A percentile compares a stretch with the other conserved stretches of the same genome.
phyloP scores from a whole-genome alignment of 2,329 filamentous ascomycete genomes.

The Aspergillus transmontanensis region DNA sequence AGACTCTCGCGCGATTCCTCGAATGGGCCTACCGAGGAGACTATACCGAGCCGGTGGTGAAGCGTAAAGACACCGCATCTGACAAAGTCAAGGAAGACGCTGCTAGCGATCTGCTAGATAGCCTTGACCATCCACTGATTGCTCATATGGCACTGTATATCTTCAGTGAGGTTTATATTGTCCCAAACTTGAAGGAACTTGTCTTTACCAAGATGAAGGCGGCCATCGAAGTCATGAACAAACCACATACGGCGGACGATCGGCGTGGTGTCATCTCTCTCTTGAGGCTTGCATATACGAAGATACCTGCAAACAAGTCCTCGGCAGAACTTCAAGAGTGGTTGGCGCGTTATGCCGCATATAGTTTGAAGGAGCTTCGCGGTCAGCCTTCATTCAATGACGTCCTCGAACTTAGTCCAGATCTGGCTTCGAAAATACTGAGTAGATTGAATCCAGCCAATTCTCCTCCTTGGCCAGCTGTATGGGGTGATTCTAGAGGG shows the following conservation, averaged over 20 bases:
- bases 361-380: background rate
- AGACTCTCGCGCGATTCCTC: conserved; percentile 10
- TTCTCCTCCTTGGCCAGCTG: background rate
- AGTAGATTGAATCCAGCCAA: background rate
- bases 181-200: conserved; percentile 7
- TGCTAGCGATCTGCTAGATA: background rate
- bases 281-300: background rate
- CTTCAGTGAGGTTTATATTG: conserved; percentile 12
- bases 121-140: conserved; percentile 4
- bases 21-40: conserved; percentile 14
- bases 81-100: background rate
- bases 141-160: conserved; percentile 11
- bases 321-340: background rate
- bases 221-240: background rate
- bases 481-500: too few species aligned
- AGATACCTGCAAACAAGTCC: background rate
- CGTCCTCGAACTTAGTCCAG: background rate
- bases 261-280: background rate
- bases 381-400: background rate
- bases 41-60: background rate
- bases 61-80: background rate
- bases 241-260: background rate
- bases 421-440: background rate
- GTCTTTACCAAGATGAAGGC: conserved; percentile 8
- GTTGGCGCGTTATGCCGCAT: background rate